phyloP scores from a whole-genome alignment of 371 early-diverging fungal genomes.

The Lichtheimia hyalospora region DNA sequence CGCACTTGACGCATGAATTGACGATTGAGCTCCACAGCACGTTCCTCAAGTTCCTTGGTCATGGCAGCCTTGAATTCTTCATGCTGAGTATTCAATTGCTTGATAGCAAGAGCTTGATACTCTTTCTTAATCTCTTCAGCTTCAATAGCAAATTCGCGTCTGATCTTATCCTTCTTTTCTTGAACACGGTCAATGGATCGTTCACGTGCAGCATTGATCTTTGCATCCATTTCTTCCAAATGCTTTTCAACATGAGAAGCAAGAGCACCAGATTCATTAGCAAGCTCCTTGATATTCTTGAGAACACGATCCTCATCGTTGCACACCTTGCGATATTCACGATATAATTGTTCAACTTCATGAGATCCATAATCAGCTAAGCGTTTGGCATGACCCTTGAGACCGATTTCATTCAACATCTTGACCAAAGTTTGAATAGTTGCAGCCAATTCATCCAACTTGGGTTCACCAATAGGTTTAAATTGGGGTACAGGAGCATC shows the following conservation, averaged over 20 bases:
- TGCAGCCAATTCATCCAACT: slow-evolving; percentile 27
- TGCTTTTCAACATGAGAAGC: slow-evolving; percentile 21
- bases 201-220: slow-evolving; percentile 13
- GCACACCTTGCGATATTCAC: slow-evolving; percentile 20
- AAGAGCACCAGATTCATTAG: slow-evolving; percentile 10
- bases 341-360: slow-evolving; percentile 30
- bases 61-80: slow-evolving; percentile 34
- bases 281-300: slow-evolving; percentile 4
- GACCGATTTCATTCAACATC: slow-evolving; percentile 41
- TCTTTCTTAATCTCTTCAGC: slow-evolving; percentile 24
- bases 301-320: slow-evolving; percentile 25
- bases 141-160: slow-evolving; percentile 39
- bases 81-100: slow-evolving; percentile 47
- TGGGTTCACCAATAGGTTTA: slow-evolving; percentile 11
- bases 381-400: slow-evolving; percentile 42
- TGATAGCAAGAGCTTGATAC: slow-evolving; percentile 19
- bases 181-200: slow-evolving; percentile 25
- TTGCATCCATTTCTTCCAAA: slow-evolving; percentile 17
- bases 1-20: slow-evolving; percentile 70
- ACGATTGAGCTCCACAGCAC: slow-evolving; percentile 56
- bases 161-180: slow-evolving; percentile 40
- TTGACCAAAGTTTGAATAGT: slow-evolving; percentile 32
- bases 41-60: slow-evolving; percentile 42
- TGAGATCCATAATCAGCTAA: slow-evolving; percentile 36
- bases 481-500: slow-evolving; percentile 25